A percentile compares a stretch with the other conserved stretches of the same genome.
Evolutionary conservation across 2,329 filamentous ascomycete genomes (phyloP).

Genomic region (Passalora sequoiae): DNA sequence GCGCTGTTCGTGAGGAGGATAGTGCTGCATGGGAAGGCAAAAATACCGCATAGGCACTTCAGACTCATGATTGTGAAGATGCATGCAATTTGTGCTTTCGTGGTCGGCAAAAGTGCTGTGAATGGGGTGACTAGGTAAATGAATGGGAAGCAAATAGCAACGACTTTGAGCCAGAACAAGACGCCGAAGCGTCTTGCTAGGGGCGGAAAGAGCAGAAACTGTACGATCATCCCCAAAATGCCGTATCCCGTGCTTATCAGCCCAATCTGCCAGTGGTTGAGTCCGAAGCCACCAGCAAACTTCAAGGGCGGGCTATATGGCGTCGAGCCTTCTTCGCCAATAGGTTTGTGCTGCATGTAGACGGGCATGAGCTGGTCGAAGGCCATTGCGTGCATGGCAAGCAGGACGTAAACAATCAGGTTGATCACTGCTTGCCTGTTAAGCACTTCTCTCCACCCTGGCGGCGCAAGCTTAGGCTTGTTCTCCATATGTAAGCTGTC

Average conservation of each 20-base stretch:
- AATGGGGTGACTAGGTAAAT: conserved; percentile 80
- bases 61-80: conserved; percentile 64
- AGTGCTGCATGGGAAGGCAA: conserved; percentile 83
- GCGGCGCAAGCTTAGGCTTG: conserved; percentile 25
- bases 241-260: conserved; percentile 81
- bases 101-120: conserved; percentile 57
- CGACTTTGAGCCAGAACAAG: conserved; percentile 65
- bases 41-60: conserved; percentile 71
- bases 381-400: conserved; percentile 40
- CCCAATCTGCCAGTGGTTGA: conserved; percentile 68
- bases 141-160: conserved; percentile 63
- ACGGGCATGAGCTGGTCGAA: conserved; percentile 58
- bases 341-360: conserved; percentile 69
- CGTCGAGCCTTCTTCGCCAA: conserved; percentile 36
- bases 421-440: conserved; percentile 69
- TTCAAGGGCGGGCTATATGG: conserved; percentile 58
- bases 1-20: conserved; percentile 90
- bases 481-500: conserved; percentile 11
- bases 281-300: conserved; percentile 76
- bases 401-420: conserved; percentile 69
- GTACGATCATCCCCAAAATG: conserved; percentile 69
- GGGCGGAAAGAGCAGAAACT: conserved; percentile 79
- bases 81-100: conserved; percentile 50
- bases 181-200: conserved; percentile 69
- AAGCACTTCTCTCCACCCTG: conserved; percentile 61